These are phyloP conservation scores for Pugionium cornutum DNA, from an alignment of 345 rosid genomes.

Conservation along the genomic window DNA sequence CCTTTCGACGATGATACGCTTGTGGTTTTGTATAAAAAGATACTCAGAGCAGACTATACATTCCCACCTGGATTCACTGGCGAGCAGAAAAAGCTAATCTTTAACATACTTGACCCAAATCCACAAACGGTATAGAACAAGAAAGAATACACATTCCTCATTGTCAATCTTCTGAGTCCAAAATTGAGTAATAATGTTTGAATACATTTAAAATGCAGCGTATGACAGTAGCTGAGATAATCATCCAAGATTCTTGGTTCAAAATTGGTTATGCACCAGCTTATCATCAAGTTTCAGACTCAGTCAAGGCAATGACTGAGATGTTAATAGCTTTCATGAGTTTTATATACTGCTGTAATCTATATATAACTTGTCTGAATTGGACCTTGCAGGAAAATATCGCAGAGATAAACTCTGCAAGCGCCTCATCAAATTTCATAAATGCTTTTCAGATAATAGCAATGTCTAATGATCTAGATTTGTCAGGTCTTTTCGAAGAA, in stretches of 20 bases:
- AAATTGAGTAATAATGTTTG: neutral
- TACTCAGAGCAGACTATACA: conserved; percentile 64
- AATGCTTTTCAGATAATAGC: conserved; percentile 93
- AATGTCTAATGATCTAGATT: conserved; percentile 89
- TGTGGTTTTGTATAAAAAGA: conserved; percentile 66
- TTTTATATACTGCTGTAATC: neutral
- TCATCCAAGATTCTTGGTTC: conserved; percentile 75
- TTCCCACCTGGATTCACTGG: conserved; percentile 64
- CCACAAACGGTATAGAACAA: conserved; percentile 53
- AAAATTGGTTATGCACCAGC: conserved; percentile 62
- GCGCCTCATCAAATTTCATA: conserved; percentile 65
- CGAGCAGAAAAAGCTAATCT: conserved; percentile 62
- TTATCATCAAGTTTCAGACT: conserved; percentile 28
- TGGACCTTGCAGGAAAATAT: conserved; percentile 54
- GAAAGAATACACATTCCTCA: neutral
- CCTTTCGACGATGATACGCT: conserved; percentile 83
- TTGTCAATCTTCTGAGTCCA: neutral
- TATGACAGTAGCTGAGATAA: conserved; percentile 62
- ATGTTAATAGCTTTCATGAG: neutral
- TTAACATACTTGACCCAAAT: conserved; percentile 70
- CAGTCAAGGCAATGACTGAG: conserved; percentile 47
- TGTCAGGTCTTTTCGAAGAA: conserved; percentile 88
- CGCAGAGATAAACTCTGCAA: conserved; percentile 42
- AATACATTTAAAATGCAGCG: conserved; percentile 46
- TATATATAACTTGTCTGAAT: conserved; percentile 12